Evolutionary conservation across 2,329 filamentous ascomycete species (phyloP), one percentile per base, ranked within the genome.

Genomic region (Colletotrichum liaoningense): DNA sequence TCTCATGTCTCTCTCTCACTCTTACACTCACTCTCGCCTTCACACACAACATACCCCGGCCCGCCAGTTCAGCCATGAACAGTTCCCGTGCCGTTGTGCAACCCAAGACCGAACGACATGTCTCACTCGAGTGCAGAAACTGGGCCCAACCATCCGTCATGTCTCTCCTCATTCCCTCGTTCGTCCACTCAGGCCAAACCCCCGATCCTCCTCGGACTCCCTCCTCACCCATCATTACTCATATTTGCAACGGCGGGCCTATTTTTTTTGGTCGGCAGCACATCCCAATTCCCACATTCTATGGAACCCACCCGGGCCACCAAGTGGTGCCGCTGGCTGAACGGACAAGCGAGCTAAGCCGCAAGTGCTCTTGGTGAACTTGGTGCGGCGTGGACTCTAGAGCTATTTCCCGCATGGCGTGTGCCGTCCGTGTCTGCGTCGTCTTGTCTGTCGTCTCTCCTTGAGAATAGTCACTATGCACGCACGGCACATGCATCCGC

Each of bases 251-350:
- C 35, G 35, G 58, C 58, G 57, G 42, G 46, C 35, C 46, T 60
- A 30, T 42, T 19, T 30, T 2, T 57, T 57, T 22, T 33, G 33
- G 63, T 11, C 56, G 33, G 9, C 52, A 60, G 64, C 38, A 46
- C 64, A 42, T 72, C 58, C 22, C 59, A 69, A 64, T 65, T 69
- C 66, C 70, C 70, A 60, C 70, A 72, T 69, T 73, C 70, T 59
- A 59, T 69, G 54, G 65, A 58, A 26, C 33, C 30, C 69, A 42
- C 67, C 28, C 30, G 69, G 65, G 59, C 66, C 65, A 60, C 66
- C 70, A 64, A 69, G 69, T 69, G 69, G 54, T 63, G 38, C 55
- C 59, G 66, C 55, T 30, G 59, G 66, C 65, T 19, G 58, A 63
- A 63, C 24, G 66, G 46, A 69, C 38, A 49, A 38, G 30, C 26